Conservation (phyloP, 495 filamentous ascomycete species). For the Aspergillus cavernicola region DNA sequence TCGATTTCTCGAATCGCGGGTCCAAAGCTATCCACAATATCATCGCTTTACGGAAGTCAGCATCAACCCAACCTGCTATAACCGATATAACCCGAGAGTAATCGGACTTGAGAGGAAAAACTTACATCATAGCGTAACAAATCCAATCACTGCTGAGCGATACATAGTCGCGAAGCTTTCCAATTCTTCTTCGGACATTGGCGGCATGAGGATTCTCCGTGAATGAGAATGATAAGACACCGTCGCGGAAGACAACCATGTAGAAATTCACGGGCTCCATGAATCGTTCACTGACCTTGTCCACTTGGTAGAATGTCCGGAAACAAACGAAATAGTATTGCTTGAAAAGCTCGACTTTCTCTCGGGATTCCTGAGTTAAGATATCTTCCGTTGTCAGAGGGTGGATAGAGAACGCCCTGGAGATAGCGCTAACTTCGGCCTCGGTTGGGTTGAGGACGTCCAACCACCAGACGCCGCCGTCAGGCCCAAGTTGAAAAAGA, state of each 20-base stretch:
- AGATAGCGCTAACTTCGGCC: constrained; percentile 83
- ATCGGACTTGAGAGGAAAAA: constrained; percentile 10
- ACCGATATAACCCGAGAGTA: too few species aligned
- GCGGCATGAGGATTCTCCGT: constrained; percentile 75
- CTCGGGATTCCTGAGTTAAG: constrained; percentile 84
- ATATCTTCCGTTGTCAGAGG: constrained; percentile 95
- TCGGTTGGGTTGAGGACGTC: constrained; percentile 88
- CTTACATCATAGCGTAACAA: constrained; percentile 96
- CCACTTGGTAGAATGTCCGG: constrained; percentile 82
- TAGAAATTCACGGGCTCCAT: constrained; percentile 94
- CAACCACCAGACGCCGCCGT: constrained; percentile 86
- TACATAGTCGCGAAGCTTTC: constrained; percentile 88
- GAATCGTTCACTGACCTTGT: constrained; percentile 70
- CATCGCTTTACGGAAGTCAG: constrained; percentile 56
- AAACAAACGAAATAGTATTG: constrained; percentile 98
- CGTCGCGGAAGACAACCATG: constrained; percentile 94
- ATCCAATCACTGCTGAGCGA: constrained; percentile 95
- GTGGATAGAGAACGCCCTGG: constrained; percentile 88
- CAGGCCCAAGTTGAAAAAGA: constrained; percentile 76
- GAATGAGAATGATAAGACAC: constrained; percentile 91
- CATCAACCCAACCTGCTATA: neutral
- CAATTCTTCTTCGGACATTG: constrained; percentile 87
- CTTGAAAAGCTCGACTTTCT: constrained; percentile 97
- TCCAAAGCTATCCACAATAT: constrained; percentile 94
- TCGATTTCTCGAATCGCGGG: constrained; percentile 85